A percentile compares a stretch with the other conserved stretches of the same genome.
Evolutionary conservation across 2,329 filamentous ascomycete genomes (phyloP).

Genomic region (Talaromyces albobiverticillius): DNA sequence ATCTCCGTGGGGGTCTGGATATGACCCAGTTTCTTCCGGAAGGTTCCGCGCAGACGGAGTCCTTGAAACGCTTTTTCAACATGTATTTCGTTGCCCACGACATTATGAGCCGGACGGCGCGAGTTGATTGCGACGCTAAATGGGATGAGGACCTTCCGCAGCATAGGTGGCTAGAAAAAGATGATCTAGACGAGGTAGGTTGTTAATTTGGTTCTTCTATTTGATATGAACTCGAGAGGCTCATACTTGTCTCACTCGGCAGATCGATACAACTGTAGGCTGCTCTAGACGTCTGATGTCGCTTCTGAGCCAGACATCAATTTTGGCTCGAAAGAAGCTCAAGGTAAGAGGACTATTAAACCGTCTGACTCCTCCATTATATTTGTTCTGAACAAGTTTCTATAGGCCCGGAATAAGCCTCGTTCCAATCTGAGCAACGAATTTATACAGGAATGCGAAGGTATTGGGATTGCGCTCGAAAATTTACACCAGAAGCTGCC

Average conservation of each 20-base stretch:
- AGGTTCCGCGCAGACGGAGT: constrained; percentile 17
- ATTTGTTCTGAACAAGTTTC: neutral
- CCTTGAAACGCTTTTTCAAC: constrained; percentile 15
- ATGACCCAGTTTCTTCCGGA: constrained; percentile 21
- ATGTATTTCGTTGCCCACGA: constrained; percentile 35
- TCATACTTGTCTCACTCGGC: neutral
- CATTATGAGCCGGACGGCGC: constrained; percentile 28
- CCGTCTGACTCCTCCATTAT: neutral
- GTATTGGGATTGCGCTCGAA: constrained; percentile 14
- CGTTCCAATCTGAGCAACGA: neutral
- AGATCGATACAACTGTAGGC: constrained; percentile 32
- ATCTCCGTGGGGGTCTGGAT: constrained; percentile 27
- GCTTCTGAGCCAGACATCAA: constrained; percentile 23
- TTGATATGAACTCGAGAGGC: neutral
- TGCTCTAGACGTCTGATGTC: constrained; percentile 30
- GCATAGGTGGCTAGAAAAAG: constrained; percentile 21
- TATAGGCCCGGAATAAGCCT: neutral
- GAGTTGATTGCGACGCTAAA: constrained; percentile 8
- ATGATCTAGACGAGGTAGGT: constrained; percentile 24
- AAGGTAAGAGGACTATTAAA: constrained; percentile 10
- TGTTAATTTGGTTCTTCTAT: neutral
- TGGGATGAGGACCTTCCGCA: neutral
- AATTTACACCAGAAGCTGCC: constrained; percentile 19
- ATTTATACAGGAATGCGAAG: constrained; percentile 10
- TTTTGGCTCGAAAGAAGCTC: constrained; percentile 11